Conservation (phyloP, 805 yeast species). For the Cyberlindnera petersonii region DNA sequence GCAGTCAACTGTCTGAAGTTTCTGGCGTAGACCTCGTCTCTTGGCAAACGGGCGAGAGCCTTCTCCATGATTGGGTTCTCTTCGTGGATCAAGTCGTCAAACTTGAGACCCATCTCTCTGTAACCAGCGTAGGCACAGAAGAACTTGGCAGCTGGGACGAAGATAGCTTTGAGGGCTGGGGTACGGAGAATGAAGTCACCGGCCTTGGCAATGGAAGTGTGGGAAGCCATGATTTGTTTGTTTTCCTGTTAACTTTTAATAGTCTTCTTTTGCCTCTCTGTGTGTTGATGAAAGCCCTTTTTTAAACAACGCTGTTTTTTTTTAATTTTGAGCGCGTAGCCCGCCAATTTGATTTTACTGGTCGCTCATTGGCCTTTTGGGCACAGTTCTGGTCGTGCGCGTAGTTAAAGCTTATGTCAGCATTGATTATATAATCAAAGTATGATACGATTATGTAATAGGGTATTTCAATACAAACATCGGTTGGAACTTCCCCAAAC, state of each 20-base stretch:
- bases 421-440: slow-evolving; percentile 1
- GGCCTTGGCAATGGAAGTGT: slow-evolving; percentile 66
- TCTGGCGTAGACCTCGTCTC: slow-evolving; percentile 82
- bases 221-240: slow-evolving; percentile 17
- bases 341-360: slow-evolving; percentile 12
- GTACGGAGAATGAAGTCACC: slow-evolving; percentile 78
- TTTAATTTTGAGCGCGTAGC: not conserved
- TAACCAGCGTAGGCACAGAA: slow-evolving; percentile 80
- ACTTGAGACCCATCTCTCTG: slow-evolving; percentile 90
- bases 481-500: too few species aligned
- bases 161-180: slow-evolving; percentile 70
- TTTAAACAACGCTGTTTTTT: slow-evolving; percentile 2
- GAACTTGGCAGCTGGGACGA: slow-evolving; percentile 75
- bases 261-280: too few species aligned
- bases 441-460: not conserved
- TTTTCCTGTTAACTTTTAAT: not conserved
- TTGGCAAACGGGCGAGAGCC: slow-evolving; percentile 85
- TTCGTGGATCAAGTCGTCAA: slow-evolving; percentile 84
- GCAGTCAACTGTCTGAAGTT: slow-evolving; percentile 90
- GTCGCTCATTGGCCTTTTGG: slow-evolving; percentile 10
- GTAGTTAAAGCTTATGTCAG: too few species aligned
- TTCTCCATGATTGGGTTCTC: slow-evolving; percentile 84
- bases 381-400: too few species aligned
- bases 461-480: too few species aligned
- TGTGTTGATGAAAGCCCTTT: too few species aligned